Percentiles rank a stretch among this genome's conserved stretches.
Conservation (phyloP, 805 yeast species). For the Sugiyamaella lignohabitans region DNA sequence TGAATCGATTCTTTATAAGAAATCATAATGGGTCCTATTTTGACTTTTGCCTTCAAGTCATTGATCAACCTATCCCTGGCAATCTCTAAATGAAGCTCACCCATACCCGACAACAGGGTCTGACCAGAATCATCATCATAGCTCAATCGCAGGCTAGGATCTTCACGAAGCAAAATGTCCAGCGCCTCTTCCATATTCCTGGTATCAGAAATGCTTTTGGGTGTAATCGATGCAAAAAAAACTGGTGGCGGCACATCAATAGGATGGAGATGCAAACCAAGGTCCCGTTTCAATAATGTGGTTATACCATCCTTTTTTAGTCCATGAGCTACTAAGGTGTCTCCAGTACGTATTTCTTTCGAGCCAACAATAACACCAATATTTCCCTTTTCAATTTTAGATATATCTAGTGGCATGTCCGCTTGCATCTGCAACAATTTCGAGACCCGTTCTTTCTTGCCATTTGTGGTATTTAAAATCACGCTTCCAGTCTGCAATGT, state of each 20-base stretch:
- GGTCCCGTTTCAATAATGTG: slow-evolving; percentile 40
- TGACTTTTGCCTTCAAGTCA: slow-evolving; percentile 76
- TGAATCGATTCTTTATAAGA: slow-evolving; percentile 73
- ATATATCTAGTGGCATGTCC: slow-evolving; percentile 69
- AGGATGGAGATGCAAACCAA: slow-evolving; percentile 54
- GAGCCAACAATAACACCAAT: slow-evolving; percentile 85
- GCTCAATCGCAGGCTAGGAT: slow-evolving; percentile 72
- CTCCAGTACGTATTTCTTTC: slow-evolving; percentile 77
- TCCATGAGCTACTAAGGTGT: slow-evolving; percentile 67
- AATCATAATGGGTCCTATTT: slow-evolving; percentile 77
- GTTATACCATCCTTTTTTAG: slow-evolving; percentile 45
- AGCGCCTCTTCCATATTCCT: slow-evolving; percentile 68
- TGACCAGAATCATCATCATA: slow-evolving; percentile 83
- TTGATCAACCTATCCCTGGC: slow-evolving; percentile 70
- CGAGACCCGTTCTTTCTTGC: slow-evolving; percentile 56
- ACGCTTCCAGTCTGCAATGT: slow-evolving; percentile 54
- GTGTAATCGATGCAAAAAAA: slow-evolving; percentile 78
- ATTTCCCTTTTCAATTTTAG: slow-evolving; percentile 61
- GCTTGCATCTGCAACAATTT: slow-evolving; percentile 83
- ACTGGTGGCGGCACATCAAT: slow-evolving; percentile 89
- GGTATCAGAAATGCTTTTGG: slow-evolving; percentile 74
- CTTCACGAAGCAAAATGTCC: slow-evolving; percentile 65
- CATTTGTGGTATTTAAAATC: slow-evolving; percentile 63
- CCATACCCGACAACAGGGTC: slow-evolving; percentile 90
- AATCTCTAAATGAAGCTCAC: slow-evolving; percentile 90